Conservation (phyloP, 139 green algal genomes). For the Chlamydomonas schloesseri region DNA sequence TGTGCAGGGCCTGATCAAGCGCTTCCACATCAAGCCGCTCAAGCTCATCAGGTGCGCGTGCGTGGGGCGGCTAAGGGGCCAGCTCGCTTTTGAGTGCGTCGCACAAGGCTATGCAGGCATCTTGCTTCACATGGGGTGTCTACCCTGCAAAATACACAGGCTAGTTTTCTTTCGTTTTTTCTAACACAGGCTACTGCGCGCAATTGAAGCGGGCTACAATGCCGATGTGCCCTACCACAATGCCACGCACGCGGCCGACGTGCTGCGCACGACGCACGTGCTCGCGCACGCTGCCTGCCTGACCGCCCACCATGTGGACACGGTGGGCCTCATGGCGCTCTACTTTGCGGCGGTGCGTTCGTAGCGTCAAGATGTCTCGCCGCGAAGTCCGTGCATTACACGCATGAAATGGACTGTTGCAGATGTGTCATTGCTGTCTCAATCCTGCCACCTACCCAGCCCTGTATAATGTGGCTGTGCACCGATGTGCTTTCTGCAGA, state of each 20-base stretch:
- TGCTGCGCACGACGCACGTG: conserved; percentile 59
- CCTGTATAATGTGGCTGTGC: no score
- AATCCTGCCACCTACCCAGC: no score
- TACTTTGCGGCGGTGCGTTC: conserved; percentile 32
- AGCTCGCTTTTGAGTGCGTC: no score
- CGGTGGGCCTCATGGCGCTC: conserved; percentile 6
- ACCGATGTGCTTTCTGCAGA: not conserved
- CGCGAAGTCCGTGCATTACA: no score
- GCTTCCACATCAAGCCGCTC: not conserved
- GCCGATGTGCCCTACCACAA: conserved; percentile 65
- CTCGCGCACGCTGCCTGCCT: conserved; percentile 40
- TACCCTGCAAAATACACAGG: no score
- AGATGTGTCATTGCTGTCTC: no score
- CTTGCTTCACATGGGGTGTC: no score
- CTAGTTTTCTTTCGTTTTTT: no score
- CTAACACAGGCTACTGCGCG: conserved; percentile 46
- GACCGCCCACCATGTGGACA: not conserved
- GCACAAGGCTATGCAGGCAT: no score
- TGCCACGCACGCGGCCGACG: conserved; percentile 59
- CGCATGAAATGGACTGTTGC: no score
- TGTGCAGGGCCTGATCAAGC: conserved; percentile 22
- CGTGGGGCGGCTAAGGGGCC: no score
- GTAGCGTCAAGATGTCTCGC: not conserved
- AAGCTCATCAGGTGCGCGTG: not conserved
- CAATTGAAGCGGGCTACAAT: conserved; percentile 47